These are phyloP conservation scores for Rhynchospora pubera DNA, from an alignment of 176 grass and related monocot species.

Conservation along the genomic window DNA sequence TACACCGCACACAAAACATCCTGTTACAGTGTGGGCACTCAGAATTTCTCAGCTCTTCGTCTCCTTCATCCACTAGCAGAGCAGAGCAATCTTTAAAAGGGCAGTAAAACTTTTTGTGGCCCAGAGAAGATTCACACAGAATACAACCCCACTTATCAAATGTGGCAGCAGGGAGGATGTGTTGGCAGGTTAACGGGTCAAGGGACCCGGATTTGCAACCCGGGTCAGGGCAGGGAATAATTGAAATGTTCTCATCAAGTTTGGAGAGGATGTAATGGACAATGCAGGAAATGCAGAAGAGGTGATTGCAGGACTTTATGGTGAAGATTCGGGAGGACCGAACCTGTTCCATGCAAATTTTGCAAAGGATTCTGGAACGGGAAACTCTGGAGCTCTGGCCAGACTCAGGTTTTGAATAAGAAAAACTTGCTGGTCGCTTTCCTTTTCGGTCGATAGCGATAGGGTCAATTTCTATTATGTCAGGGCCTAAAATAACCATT, in stretches of 20 bases:
- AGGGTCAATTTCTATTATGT: background rate
- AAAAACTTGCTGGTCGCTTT: background rate
- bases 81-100: conserved; percentile 23
- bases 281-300: conserved; percentile 20
- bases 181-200: conserved; percentile 1
- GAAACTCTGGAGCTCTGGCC: conserved; percentile 1
- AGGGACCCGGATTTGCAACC: background rate
- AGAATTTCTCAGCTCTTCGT: conserved; percentile 8
- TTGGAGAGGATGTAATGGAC: background rate
- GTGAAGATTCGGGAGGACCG: background rate
- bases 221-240: background rate
- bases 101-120: conserved; percentile 20
- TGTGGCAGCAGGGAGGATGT: background rate
- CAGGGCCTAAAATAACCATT: conserved; percentile 16
- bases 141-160: conserved; percentile 10
- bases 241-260: background rate
- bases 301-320: conserved; percentile 10
- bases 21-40: conserved; percentile 56
- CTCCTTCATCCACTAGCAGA: background rate
- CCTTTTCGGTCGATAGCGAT: conserved; percentile 27
- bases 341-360: conserved; percentile 1
- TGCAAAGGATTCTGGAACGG: background rate
- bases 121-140: conserved; percentile 11
- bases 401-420: background rate
- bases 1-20: conserved; percentile 58